phyloP scores from a whole-genome alignment of 192 early-diverging fungal species.

The Dispira simplex region DNA sequence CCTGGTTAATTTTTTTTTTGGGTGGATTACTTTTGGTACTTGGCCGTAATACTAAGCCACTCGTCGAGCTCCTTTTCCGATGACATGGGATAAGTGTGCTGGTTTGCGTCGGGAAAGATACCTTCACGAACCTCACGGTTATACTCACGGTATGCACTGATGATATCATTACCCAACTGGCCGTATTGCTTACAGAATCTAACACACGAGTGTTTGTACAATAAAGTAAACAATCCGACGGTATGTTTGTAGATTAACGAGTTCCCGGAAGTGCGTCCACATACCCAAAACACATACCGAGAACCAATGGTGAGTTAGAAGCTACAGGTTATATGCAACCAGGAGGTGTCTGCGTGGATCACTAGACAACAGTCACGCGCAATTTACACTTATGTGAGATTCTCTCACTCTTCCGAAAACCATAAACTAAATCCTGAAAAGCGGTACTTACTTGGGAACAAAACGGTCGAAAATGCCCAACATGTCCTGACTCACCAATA shows the following conservation, averaged over 20 bases:
- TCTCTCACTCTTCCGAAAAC: too few species aligned
- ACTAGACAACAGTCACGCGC: too few species aligned
- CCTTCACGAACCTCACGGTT: constrained; percentile 58
- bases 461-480: constrained; percentile 87
- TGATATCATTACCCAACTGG: constrained; percentile 53
- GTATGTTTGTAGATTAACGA: neutral
- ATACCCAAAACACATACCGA: neutral
- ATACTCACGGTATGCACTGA: constrained; percentile 54
- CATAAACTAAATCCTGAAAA: neutral
- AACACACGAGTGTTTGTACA: neutral
- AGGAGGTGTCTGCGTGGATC: too few species aligned
- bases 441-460: constrained; percentile 51
- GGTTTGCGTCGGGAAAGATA: constrained; percentile 52
- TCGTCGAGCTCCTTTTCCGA: constrained; percentile 28
- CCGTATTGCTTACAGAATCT: constrained; percentile 86
- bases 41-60: constrained; percentile 19
- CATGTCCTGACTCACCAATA: constrained; percentile 83
- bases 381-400: too few species aligned
- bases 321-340: neutral
- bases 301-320: neutral
- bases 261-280: neutral
- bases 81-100: constrained; percentile 69
- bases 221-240: neutral
- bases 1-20: too few species aligned
- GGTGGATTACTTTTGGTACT: too few species aligned